Evolutionary conservation across 2,329 filamentous ascomycete species (phyloP), one percentile per base, ranked within the genome.

Genomic region (Spiromastix sp.): DNA sequence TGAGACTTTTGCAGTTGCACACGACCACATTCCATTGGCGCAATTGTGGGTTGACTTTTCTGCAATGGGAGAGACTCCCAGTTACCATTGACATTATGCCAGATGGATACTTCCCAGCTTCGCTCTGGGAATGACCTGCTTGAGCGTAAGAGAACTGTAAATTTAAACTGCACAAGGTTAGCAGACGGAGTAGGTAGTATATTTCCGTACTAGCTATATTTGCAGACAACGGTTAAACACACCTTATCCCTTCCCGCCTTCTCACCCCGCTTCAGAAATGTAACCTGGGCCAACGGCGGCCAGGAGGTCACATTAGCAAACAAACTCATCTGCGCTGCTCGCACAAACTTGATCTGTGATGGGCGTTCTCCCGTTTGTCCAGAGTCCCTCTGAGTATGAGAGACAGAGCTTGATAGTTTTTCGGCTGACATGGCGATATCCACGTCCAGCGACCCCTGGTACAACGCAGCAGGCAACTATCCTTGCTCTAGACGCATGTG

Each of bases 221-320:
- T 6, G 13, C 29, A 22, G n/a, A n/a, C n/a, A n/a, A n/a, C n/a
- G n/a, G n/a, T 41, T 40, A 3, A 39, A 45, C 19, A 15, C 17
- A 34, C 19, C 28, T 36, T 38, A 27, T 32, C 36, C 19, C 25
- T 33, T 19, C 38, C 15, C 16, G 35, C 12, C 13, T 59, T 49
- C 38, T 59, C 54, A 12, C 55, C 47, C 25, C 59, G 51, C 17
- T 64, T 57, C 13, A 83, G 51, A 32, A 73, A 67, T 2, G 84
- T 86, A 16, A 82, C 71, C 52, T 87, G 82, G 2, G 79, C 84
- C 34, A 94, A 59, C 1, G 85, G 75, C 9, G 87, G 87, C 49
- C 77, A 79, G 40, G 68, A 75, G 4, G 67, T 70, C 10, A 81
- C 56, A 42, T 67, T 64, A 15, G 72, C 68, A 50, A 70, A 71